Evolutionary conservation across 495 filamentous ascomycete genomes (phyloP).

Genomic region (Penicillium roqueforti): DNA sequence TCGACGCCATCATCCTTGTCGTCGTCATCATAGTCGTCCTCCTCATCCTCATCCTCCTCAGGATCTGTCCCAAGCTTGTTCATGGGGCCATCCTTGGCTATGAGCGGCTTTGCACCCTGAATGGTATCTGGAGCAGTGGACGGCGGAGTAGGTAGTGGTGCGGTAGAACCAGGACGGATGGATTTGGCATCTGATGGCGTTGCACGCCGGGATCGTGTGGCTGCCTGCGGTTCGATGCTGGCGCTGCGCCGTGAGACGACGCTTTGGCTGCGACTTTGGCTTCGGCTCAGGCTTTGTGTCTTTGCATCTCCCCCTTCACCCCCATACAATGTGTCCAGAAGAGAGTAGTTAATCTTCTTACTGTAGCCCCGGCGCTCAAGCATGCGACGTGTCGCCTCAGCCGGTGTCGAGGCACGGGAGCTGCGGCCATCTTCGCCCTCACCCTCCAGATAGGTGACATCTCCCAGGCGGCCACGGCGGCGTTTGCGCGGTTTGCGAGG

Average conservation of each 20-base stretch:
- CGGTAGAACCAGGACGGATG: conserved; percentile 6
- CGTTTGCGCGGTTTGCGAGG: conserved; percentile 48
- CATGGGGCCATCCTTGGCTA: not conserved
- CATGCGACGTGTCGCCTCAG: conserved; percentile 71
- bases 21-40: conserved; percentile 28
- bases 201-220: conserved; percentile 22
- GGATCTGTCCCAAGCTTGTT: conserved; percentile 14
- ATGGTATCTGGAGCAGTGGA: conserved; percentile 10
- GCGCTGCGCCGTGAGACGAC: conserved; percentile 37
- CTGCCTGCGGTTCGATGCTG: conserved; percentile 31
- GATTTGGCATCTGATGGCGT: conserved; percentile 18
- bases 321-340: conserved; percentile 49
- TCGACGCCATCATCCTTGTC: conserved; percentile 36
- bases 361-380: conserved; percentile 66
- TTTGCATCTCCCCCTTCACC: conserved; percentile 34
- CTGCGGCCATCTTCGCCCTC: conserved; percentile 37
- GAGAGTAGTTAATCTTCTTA: conserved; percentile 80
- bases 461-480: conserved; percentile 46
- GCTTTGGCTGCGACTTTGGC: conserved; percentile 39
- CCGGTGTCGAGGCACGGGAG: conserved; percentile 49
- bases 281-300: conserved; percentile 31
- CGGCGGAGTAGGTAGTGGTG: conserved; percentile 18
- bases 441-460: conserved; percentile 47
- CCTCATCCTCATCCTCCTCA: conserved; percentile 28
- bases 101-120: conserved; percentile 5